Evolutionary conservation across 495 filamentous ascomycete genomes (phyloP), one percentile per base, ranked within the genome.

Genomic region (Xylaria intraflava): DNA sequence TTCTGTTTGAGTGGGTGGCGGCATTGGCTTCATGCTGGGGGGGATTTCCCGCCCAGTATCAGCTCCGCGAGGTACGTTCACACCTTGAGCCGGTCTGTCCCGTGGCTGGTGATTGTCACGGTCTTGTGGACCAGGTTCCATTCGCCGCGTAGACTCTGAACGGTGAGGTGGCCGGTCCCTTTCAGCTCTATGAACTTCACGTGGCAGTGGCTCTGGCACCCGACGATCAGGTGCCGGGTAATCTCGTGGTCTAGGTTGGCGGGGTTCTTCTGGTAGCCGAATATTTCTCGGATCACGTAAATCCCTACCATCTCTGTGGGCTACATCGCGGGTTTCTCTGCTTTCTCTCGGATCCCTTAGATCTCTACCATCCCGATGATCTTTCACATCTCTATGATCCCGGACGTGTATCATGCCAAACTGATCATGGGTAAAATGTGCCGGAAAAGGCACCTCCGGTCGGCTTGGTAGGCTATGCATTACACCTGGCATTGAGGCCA

Each of bases 401-500:
- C 72, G 60, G 29, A 54, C 23, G 22, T 74, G 69, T 47, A 46
- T 68, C 56, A 40, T 69, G 8, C 62, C 62, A 53, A 70, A 73
- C 23, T 70, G 68, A 24, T 71, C 70, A 26, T 67, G 62, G 14
- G 61, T 60, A 45, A 70, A 66, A 23, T 65, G 66, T 6, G 58
- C 65, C 5, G 72, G 67, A 19, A 73, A 62, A 0, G 74, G 66
- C 19, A 75, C 65, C 55, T 76, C 70, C 6, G 75, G 75, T 48
- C 74, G 66, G 45, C 56, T 73, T 23, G 75, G 75, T 1, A 77
- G 59, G n/a, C 66, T 67, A 30, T 72, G 73, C 1, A 65, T 65
- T 1, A 75, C 62, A 29, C 66, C 64, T 22, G 72, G 72, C 0
- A 64, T 62, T 26, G 63, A 68, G 8, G 71, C 61, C 3, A 78